Base-by-base conservation (phyloP, 139 green algal genomes). In the Pedinophyceae sp. region DNA sequence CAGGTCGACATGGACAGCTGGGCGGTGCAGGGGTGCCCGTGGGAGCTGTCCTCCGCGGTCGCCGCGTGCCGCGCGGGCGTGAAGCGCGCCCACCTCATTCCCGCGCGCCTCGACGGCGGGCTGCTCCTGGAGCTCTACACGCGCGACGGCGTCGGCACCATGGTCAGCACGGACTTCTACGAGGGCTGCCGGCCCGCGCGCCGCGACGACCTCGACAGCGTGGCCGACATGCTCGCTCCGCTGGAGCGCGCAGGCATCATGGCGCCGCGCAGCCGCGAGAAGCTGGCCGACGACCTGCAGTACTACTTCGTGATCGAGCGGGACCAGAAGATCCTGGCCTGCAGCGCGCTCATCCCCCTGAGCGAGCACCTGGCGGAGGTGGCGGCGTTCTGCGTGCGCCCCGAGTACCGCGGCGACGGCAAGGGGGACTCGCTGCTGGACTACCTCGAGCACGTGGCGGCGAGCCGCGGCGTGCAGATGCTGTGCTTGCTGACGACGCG, bases 101-200 rank as follows among this genome's bases (percentile, higher is more conserved):
- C 34, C 34, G 13, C 34, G 10, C 34, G 10, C 34, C 34, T 43
- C 34, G 13, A 13, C 10, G 5, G 66, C 68, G 27, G 77, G 13
- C 57, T 93, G 50, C 70, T 94, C 64, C 67, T 93, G 25, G 89
- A 97, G 77, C 75, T 97, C 26, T 98, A 96, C 77, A 89, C 83
- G 7, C 60, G 85, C 5, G 88, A 97, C 60, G 88, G 88, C 0
- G 69, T 94, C 19, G 88, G 88, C 45, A 85, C 71, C 47, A 96
- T 94, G 87, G 84, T 95, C 53, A 82, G 68, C 4, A 73, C 79
- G 4, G 89, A 97, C 68, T 83, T 94, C 30, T 93, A 94, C 45
- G 77, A 94, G 64, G 88, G 87, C 59, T 95, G 90, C 50, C 80
- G 89, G n/a, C 57, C 45, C 15, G 89, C 83, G 1, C 30, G 24